Base-by-base conservation (phyloP, 108 stramenopile species). In the Pseudonitzschia multistriata region DNA sequence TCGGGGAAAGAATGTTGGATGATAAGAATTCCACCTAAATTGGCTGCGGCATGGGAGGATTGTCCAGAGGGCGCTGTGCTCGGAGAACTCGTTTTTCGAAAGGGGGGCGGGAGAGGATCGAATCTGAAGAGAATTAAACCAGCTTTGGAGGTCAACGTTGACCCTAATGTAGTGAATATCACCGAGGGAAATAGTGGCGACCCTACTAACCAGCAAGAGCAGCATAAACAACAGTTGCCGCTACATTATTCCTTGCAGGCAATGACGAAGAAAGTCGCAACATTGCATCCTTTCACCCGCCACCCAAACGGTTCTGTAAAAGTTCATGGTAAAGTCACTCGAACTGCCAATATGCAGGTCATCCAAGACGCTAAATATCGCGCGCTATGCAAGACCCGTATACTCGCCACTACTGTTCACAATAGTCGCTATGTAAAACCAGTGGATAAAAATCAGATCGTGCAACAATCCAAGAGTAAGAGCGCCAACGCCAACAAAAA, bases 81-180 rank as follows among this genome's bases (percentile, higher is more conserved):
- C 29, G 92, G 92, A n/a, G 86, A 85, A 49, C 78, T 94, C 0
- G 85, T 84, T 21, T 94, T 94, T 73, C 88, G 88, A 34, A 94
- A 91, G 61, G 91, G 91, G 5, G 86, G 84, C 19, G 81, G 59
- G 21, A 68, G 59, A 39, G 70, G 49, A 19, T 49, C 70, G 21
- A 64, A 68, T 10, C 28, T 66, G 13, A 64, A 55, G 24, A 48
- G 60, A 52, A 64, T 85, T 14, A 80, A 83, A 66, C 82, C 82
- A 7, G 67, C 76, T 7, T 31, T 83, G 33, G 64, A 78, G n/a
- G 60, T 83, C 34, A 59, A 76, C 40, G 76, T 74, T 17, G 74
- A 55, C 10, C 67, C 73, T 15, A 49, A 75, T 21, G 48, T 72
- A 3, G 68, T 68, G 25, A 64, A 42, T n/a, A 27, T 53, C 31